Base-by-base conservation (phyloP, 768 basidiomycete species). In the Lactifluus volemus region DNA sequence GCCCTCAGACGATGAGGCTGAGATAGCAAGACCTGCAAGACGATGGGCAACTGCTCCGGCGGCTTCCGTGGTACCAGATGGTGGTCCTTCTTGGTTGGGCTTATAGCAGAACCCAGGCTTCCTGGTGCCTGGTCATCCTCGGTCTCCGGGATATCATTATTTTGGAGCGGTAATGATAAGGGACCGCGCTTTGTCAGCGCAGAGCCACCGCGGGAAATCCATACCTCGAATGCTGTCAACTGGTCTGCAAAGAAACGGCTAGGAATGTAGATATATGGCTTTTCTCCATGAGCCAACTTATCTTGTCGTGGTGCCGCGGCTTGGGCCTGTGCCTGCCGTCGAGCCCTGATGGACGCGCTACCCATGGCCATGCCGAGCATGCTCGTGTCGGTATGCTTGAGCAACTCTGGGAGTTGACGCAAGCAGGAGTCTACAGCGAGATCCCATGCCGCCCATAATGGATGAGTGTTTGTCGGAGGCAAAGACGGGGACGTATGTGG, bases 401-500 rank as follows among this genome's bases (percentile, higher is more conserved):
- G 76, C 19, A 98, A 75, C 5, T 89, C 84, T 1, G 94, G 94
- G n/a, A 99, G 80, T 71, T 98, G 97, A 9, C 92, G 83, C 36
- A 99, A 77, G 69, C 92, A 96, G 8, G 89, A 85, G 70, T 99
- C 96, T 3, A 99, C 89, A 0, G 96, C 96, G 12, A 97, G 82
- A 73, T 98, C 97, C 97, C 97, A 99, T 4, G 93, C 89, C 30
- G 88, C 86, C 97, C 97, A 99, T 12, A 99, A 78, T 1, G 88
- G 84, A 69, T 99, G 97, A 5, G 95, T 97, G 69, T 98, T 95
- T n/a, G 96, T 98, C 9, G 93, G 79, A 4, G 96, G 94, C 14
- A 99, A 84, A 5, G 89, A 81, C 9, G 97, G 97, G 63, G 85
- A 86, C 0, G 94, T 96, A 66, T 95, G 88, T 0, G 97, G 97